Evolutionary conservation across 2,329 filamentous ascomycete genomes (phyloP).

Genomic region (Verticillium tricorpus): DNA sequence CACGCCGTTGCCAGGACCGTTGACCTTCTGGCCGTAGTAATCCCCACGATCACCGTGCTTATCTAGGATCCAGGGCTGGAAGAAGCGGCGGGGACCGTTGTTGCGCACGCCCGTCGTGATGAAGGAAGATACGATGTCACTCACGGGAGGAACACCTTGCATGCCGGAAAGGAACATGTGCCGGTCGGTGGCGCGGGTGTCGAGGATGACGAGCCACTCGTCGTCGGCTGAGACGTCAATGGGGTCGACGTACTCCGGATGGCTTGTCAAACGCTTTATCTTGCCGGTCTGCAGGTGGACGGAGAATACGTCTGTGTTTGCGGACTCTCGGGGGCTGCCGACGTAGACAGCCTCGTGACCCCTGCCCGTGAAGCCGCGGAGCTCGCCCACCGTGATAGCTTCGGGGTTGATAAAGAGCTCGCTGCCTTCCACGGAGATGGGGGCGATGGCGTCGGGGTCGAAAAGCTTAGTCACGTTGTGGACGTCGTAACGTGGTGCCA

Average conservation of each 20-base stretch:
- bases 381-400: conserved; percentile 34
- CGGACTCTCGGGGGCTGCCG: conserved; percentile 32
- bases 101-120: conserved; percentile 36
- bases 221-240: conserved; percentile 36
- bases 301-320: conserved; percentile 40
- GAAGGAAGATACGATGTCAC: conserved; percentile 27
- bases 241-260: conserved; percentile 40
- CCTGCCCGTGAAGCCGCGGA: conserved; percentile 37
- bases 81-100: conserved; percentile 40
- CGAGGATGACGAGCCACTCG: conserved; percentile 36
- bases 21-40: conserved; percentile 40
- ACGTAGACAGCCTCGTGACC: conserved; percentile 37
- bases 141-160: conserved; percentile 36
- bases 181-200: conserved; percentile 35
- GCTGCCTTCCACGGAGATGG: conserved; percentile 18
- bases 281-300: conserved; percentile 32
- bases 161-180: conserved; percentile 35
- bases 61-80: conserved; percentile 39
- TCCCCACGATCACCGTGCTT: conserved; percentile 35
- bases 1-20: conserved; percentile 27
- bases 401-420: conserved; percentile 23
- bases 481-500: conserved; percentile 32
- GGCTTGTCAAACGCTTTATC: conserved; percentile 35
- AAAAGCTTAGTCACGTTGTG: conserved; percentile 30
- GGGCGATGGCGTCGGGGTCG: conserved; percentile 14